Percentiles rank a stretch among this genome's conserved stretches.
phyloP scores from a whole-genome alignment of 2,329 filamentous ascomycete species.

The Thielaviopsis musarum region DNA sequence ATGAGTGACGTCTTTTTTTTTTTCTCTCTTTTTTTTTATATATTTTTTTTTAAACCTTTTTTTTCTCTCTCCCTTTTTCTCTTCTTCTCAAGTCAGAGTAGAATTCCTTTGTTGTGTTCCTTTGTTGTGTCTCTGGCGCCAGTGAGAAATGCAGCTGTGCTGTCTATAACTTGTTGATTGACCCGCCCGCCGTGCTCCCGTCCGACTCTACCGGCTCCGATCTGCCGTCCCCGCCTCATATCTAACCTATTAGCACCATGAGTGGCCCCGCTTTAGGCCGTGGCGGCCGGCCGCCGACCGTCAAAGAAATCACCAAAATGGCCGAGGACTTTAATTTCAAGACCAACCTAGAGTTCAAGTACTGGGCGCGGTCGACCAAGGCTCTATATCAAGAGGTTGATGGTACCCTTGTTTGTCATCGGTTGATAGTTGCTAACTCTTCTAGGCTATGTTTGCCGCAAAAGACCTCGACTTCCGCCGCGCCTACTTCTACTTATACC shows the following conservation, averaged over 20 bases:
- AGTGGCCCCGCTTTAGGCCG: background rate
- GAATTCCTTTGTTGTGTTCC: too few species aligned
- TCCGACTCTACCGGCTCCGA: background rate
- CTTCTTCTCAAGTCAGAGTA: too few species aligned
- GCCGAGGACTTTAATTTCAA: conserved; percentile 75
- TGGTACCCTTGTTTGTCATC: background rate
- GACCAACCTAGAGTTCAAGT: conserved; percentile 54
- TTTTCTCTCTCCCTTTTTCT: background rate
- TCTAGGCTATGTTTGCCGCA: conserved; percentile 67
- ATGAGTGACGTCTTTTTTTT: background rate
- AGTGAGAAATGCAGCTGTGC: too few species aligned
- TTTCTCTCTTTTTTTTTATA: background rate
- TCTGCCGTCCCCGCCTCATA: too few species aligned
- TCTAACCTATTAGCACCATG: background rate
- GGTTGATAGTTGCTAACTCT: conserved; percentile 12
- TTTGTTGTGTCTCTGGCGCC: too few species aligned
- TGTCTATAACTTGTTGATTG: too few species aligned
- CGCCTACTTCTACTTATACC: conserved; percentile 80
- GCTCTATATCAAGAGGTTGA: conserved; percentile 64
- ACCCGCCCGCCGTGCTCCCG: too few species aligned
- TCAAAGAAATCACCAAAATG: conserved; percentile 59
- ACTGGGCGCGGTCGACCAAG: conserved; percentile 68
- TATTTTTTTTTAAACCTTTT: background rate
- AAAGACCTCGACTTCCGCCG: conserved; percentile 73
- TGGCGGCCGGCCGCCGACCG: conserved; percentile 26